Evolutionary conservation across 108 stramenopile genomes (phyloP), one percentile per base, ranked within the genome.

Genomic region (Cyclostephanos invisitatus): DNA sequence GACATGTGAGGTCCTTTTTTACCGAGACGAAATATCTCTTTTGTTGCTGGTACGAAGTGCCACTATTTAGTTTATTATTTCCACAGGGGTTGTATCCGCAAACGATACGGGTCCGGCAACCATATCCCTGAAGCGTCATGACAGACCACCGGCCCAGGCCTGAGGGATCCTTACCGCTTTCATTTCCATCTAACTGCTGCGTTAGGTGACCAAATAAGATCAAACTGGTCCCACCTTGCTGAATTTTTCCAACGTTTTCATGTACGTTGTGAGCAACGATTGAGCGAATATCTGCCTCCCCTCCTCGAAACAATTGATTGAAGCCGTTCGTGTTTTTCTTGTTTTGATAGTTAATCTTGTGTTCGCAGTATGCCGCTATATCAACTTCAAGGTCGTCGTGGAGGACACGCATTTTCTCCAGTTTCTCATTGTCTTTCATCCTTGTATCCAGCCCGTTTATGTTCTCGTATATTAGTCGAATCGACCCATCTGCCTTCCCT

Each of bases 61-160:
- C 14, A 11, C 25, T 27, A 12, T 24, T 20, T 9, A 15, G 53
- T 1, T 25, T 24, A 1, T 3, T 25, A 27, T 54, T 54, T 18
- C 3, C 8, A 11, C 53, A 54, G 0, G 53, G 53, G 9, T 54
- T 24, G 12, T 54, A 54, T 1, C 25, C 53, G 12, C 53, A 54
- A 0, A 54, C 53, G 1, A 54, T 24, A 3, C 53, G 7, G 0
- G 53, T 54, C 0, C 12, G 22, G 22, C 7, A 6, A 0, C 27
- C 27, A 12, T 25, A 22, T 15, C 22, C 53, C 11, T 54, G 20
- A 1, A 70, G 47, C 0, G 38, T 25, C 68, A 70, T 70, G 0
- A 47, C 21, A 0, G 40, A 6, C 68, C 57, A 70, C 17, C 42
- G 15, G 0, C 68, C 56, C 2, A 59, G 68, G 0, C 68, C 68